phyloP scores from a whole-genome alignment of 176 grass and related monocot species.

The Paspalum notatum region DNA sequence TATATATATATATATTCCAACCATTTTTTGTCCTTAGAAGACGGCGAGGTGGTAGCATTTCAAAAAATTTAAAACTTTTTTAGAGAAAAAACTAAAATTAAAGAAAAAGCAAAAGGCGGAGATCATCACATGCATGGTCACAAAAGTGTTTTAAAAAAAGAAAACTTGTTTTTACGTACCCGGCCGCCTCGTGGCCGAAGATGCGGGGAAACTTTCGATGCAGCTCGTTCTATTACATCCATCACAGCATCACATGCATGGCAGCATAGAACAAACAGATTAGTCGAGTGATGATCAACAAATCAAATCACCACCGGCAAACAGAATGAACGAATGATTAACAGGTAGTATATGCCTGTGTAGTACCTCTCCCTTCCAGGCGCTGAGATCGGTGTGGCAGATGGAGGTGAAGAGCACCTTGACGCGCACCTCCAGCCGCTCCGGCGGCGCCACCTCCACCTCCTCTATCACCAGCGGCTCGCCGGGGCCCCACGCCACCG shows the following conservation, averaged over 20 bases:
- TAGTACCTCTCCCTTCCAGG: constrained; percentile 82
- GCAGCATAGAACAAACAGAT: background rate
- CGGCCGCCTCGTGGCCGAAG: constrained; percentile 86
- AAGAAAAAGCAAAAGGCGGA: too few species aligned
- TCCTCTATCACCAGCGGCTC: constrained; percentile 75
- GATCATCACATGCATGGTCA: too few species aligned
- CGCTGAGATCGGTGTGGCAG: constrained; percentile 93
- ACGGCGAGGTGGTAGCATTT: too few species aligned
- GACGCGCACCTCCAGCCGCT: constrained; percentile 73
- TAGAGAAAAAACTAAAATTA: too few species aligned
- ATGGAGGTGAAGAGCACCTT: constrained; percentile 84
- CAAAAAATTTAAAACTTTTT: too few species aligned
- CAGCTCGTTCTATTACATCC: constrained; percentile 47
- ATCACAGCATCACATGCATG: background rate
- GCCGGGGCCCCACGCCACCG: constrained; percentile 71
- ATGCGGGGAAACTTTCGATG: constrained; percentile 85
- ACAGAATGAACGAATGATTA: background rate
- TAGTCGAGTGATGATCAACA: background rate
- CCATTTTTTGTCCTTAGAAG: too few species aligned
- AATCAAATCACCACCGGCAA: constrained; percentile 1
- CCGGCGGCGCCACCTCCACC: constrained; percentile 76
- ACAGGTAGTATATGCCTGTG: background rate
- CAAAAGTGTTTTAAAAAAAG: too few species aligned
- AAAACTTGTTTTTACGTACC: constrained; percentile 33
- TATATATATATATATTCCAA: too few species aligned